Percentiles rank a stretch among this genome's conserved stretches.
Evolutionary conservation across 257 asterid genomes (phyloP).

Genomic region (Anisodus acutangulus): DNA sequence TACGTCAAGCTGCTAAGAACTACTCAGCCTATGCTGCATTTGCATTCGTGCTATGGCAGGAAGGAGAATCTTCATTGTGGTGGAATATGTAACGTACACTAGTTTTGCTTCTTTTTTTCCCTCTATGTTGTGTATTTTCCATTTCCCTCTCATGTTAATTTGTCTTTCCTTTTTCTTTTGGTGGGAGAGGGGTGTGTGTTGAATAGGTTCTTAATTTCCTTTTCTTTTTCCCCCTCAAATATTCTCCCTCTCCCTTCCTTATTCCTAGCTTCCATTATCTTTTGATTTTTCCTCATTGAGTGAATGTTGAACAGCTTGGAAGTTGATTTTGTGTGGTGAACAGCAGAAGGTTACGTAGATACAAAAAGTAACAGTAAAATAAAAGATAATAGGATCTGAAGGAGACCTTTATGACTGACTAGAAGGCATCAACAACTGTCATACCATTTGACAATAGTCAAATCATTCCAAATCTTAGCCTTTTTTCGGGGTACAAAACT

Average conservation of each 20-base stretch:
- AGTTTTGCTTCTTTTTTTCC: slow-evolving; percentile 13
- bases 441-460: not conserved
- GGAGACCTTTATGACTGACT: not conserved
- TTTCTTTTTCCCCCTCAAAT: slow-evolving; percentile 15
- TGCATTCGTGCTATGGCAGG: slow-evolving; percentile 78
- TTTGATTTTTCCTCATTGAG: not conserved
- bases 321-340: not conserved
- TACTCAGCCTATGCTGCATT: slow-evolving; percentile 75
- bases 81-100: slow-evolving; percentile 73
- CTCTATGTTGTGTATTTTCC: not conserved
- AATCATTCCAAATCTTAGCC: not conserved
- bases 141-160: not conserved
- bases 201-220: not conserved
- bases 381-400: not conserved
- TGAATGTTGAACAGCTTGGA: slow-evolving; percentile 22
- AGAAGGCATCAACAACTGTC: not conserved
- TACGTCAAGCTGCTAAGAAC: slow-evolving; percentile 80
- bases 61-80: slow-evolving; percentile 83
- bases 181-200: not conserved
- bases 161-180: not conserved
- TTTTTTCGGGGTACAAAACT: not conserved
- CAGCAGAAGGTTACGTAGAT: not conserved
- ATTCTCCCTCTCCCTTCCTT: not conserved
- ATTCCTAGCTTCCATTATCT: slow-evolving; percentile 18
- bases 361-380: not conserved